phyloP scores from a whole-genome alignment of 1,284 basidiomycete species.

The Pseudozyma hubeiensis region DNA sequence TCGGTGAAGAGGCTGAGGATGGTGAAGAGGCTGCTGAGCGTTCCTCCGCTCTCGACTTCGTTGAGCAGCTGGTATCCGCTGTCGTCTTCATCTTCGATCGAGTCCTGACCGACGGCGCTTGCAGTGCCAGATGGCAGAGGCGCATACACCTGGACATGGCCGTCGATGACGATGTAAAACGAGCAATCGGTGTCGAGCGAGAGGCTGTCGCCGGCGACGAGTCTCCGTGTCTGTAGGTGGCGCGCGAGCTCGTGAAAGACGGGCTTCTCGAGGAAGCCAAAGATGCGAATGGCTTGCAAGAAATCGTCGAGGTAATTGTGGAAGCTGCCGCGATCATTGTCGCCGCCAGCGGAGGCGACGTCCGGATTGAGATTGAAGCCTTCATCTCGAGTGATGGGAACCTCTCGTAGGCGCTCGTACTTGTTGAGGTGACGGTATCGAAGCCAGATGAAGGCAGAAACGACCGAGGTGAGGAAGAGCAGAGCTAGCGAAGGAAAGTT shows the following conservation, averaged over 20 bases:
- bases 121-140: constrained; percentile 43
- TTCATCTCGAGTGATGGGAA: constrained; percentile 63
- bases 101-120: constrained; percentile 14
- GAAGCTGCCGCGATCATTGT: constrained; percentile 60
- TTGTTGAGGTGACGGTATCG: constrained; percentile 65
- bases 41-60: constrained; percentile 72
- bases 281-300: constrained; percentile 67
- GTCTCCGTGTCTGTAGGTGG: constrained; percentile 65
- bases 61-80: constrained; percentile 66
- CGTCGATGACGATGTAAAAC: constrained; percentile 68
- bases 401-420: constrained; percentile 65
- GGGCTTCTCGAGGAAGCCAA: constrained; percentile 68
- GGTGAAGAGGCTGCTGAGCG: constrained; percentile 92
- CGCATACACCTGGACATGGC: constrained; percentile 67
- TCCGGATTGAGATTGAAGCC: constrained; percentile 66
- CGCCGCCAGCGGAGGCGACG: constrained; percentile 48
- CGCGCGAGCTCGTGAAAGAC: constrained; percentile 68
- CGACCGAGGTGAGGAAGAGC: constrained; percentile 48
- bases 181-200: constrained; percentile 64
- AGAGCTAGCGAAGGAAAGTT: constrained; percentile 63
- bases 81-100: constrained; percentile 56
- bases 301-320: constrained; percentile 68
- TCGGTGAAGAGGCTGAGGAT: constrained; percentile 96
- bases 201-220: constrained; percentile 66
- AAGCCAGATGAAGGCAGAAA: constrained; percentile 69